Evolutionary conservation across 176 grass and related monocot genomes (phyloP), one percentile per base, ranked within the genome.

Genomic region (Rhynchospora breviuscula): DNA sequence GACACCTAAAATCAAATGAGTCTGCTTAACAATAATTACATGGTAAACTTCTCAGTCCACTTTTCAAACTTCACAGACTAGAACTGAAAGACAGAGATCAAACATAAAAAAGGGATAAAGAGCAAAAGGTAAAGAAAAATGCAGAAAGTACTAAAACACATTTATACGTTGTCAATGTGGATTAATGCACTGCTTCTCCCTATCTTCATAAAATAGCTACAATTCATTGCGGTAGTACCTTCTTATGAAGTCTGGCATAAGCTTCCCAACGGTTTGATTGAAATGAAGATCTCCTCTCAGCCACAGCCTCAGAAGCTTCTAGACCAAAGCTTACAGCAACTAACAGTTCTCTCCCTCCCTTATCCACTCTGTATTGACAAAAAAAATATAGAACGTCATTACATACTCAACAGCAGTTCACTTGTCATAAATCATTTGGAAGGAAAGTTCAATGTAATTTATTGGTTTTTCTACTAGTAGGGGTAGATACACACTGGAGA

Each of bases 231-330:
- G 81, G 59, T n/a, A 70, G 31, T 66, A 98, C 95, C 93, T 95
- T 98, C 81, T 98, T 98, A 81, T 93, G 88, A 85, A 98, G 91
- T 84, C 68, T 91, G 79, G 91, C 95, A 93, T 94, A 98, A 89
- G 89, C 88, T 87, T 95, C 92, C 95, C 95, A 98, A 67, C 85
- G 88, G 53, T 93, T 91, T 58, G 88, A 87, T 88, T 93, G 92
- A 84, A 93, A 95, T 83, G 84, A 98, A 84, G 88, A 93, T 82
- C 95, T 91, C 87, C 86, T 85, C 63, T 91, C 92, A 59, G 88
- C 92, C 67, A 98, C 89, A 84, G 91, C 89, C 89, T 98, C 95
- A 85, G 90, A 95, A 86, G 92, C 92, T 94, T 98, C 95, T 66
- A 98, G 89, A 65, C 86, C 85, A 86, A 93, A 98, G 83, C 95